Conservation (phyloP, 352 stramenopile species). For the Saprolegnia diclina region DNA sequence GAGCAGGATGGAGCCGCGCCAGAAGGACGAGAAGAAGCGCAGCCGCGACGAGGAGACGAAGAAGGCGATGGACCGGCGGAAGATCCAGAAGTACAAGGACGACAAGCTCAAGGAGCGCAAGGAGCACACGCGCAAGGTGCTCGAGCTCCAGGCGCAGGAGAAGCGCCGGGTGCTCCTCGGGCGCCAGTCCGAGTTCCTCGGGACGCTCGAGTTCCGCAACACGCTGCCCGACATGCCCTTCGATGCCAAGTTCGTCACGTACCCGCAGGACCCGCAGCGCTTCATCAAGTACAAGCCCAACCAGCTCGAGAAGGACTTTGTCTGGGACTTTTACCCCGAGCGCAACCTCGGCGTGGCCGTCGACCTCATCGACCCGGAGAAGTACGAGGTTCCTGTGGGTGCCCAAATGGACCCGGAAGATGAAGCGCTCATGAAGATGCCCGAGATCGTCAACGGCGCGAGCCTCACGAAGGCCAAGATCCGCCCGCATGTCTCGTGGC, state of each 20-base stretch:
- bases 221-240: conserved; percentile 74
- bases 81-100: conserved; percentile 85
- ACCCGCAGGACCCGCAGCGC: conserved; percentile 70
- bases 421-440: conserved; percentile 23
- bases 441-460: conserved; percentile 25
- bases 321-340: conserved; percentile 80
- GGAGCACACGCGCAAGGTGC: conserved; percentile 83
- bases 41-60: conserved; percentile 55
- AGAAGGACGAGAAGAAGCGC: conserved; percentile 23
- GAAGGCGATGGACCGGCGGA: conserved; percentile 82
- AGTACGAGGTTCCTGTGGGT: conserved; percentile 50
- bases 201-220: conserved; percentile 78
- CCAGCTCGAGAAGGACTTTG: conserved; percentile 77
- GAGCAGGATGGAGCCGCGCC: conserved; percentile 12
- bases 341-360: conserved; percentile 69
- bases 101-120: conserved; percentile 81
- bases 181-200: conserved; percentile 80
- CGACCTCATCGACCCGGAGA: conserved; percentile 79
- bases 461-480: conserved; percentile 56
- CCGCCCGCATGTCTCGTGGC: conserved; percentile 67
- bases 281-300: conserved; percentile 84
- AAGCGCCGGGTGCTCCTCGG: conserved; percentile 72
- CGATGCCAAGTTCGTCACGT: conserved; percentile 82
- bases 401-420: conserved; percentile 20
- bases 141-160: conserved; percentile 78